A percentile compares a stretch with the other conserved stretches of the same genome.
phyloP scores from a whole-genome alignment of 2,329 filamentous ascomycete species.

The Leptographium procerum region DNA sequence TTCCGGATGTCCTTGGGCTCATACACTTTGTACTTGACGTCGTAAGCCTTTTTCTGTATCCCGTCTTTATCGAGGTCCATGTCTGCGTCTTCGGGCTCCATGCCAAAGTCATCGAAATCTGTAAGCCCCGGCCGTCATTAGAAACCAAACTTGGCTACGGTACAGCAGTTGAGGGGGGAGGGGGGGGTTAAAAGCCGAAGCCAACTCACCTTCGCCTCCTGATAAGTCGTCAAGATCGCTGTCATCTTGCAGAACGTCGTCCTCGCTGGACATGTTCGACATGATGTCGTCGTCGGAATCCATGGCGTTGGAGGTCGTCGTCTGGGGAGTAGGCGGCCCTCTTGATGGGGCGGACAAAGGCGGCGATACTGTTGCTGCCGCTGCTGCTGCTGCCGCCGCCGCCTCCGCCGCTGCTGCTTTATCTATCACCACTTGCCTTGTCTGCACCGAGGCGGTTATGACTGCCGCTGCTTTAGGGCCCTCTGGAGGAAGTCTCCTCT shows the following conservation, averaged over 20 bases:
- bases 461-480: slow-evolving; percentile 33
- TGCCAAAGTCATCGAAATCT: slow-evolving; percentile 33
- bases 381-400: not conserved
- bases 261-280: slow-evolving; percentile 69
- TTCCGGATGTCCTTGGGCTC: slow-evolving; percentile 69
- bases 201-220: slow-evolving; percentile 34
- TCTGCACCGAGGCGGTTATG: slow-evolving; percentile 32
- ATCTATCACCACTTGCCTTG: too few relatives aligned
- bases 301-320: slow-evolving; percentile 54
- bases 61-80: slow-evolving; percentile 49
- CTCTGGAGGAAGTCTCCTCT: slow-evolving; percentile 45
- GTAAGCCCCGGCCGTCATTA: not conserved
- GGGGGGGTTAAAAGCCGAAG: not conserved
- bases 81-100: slow-evolving; percentile 43
- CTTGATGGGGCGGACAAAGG: not conserved
- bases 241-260: slow-evolving; percentile 63
- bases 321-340: slow-evolving; percentile 19
- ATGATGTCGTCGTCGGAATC: slow-evolving; percentile 94
- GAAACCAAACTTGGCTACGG: not conserved
- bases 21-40: slow-evolving; percentile 76
- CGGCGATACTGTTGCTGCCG: not conserved
- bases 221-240: slow-evolving; percentile 61
- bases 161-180: not conserved
- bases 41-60: slow-evolving; percentile 60
- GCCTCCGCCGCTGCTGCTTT: not conserved